Conservation (phyloP, 2,329 filamentous ascomycete species). For the Zymoseptoria ardabiliae region DNA sequence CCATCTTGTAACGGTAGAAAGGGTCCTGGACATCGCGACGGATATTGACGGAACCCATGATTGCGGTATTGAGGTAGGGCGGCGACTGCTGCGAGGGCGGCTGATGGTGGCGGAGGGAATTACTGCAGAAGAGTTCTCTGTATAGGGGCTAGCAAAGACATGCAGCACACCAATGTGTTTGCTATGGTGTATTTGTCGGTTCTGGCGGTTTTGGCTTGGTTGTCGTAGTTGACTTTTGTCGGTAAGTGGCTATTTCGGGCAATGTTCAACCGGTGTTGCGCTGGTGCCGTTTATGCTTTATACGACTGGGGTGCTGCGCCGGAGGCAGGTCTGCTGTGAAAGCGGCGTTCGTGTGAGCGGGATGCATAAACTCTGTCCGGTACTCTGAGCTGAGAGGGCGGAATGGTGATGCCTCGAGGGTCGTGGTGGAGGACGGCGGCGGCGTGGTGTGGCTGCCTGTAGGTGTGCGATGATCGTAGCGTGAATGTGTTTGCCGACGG, state of each 20-base stretch:
- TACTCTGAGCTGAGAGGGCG: constrained; percentile 9
- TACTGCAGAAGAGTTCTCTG: constrained; percentile 10
- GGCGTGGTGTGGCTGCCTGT: constrained; percentile 12
- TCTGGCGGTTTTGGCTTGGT: constrained; percentile 15
- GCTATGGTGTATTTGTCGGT: constrained; percentile 19
- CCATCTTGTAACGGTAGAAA: constrained; percentile 99
- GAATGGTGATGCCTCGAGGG: constrained; percentile 15
- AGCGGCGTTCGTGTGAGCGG: constrained; percentile 79
- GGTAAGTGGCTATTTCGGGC: constrained; percentile 10
- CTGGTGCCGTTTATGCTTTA: constrained; percentile 83
- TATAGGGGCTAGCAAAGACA: constrained; percentile 45
- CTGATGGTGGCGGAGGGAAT: constrained; percentile 1
- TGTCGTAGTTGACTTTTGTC: constrained; percentile 8
- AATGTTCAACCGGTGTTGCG: constrained; percentile 76
- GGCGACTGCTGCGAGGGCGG: constrained; percentile 7
- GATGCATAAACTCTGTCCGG: constrained; percentile 79
- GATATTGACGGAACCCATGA: constrained; percentile 97
- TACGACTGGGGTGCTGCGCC: constrained; percentile 86
- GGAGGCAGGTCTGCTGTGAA: constrained; percentile 89
- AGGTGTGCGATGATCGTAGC: background rate
- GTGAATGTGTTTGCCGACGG: constrained; percentile 6
- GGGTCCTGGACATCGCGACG: constrained; percentile 95
- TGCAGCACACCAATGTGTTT: constrained; percentile 39
- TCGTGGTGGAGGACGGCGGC: constrained; percentile 12
- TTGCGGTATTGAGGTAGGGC: constrained; percentile 45